phyloP scores from a whole-genome alignment of 1,139 yeast species.

The Blastobotrys elegans region DNA sequence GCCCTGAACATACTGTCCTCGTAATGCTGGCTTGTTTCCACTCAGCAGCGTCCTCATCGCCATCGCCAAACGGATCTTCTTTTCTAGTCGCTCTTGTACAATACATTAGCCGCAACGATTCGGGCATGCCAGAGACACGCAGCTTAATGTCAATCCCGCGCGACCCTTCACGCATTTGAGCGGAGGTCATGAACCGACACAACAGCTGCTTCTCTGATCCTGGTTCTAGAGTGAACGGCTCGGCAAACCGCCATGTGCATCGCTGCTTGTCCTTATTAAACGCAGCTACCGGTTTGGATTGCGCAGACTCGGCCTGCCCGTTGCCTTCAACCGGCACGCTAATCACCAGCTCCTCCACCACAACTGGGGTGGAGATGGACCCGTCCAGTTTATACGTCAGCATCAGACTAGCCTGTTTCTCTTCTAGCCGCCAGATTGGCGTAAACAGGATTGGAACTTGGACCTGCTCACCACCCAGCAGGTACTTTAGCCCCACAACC shows the following conservation, averaged over 20 bases:
- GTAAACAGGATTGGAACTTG: slow-evolving; percentile 58
- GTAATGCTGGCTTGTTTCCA: slow-evolving; percentile 10
- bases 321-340: slow-evolving; percentile 46
- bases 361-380: slow-evolving; percentile 42
- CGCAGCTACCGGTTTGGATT: slow-evolving; percentile 86
- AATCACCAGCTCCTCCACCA: slow-evolving; percentile 52
- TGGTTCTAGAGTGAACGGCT: slow-evolving; percentile 51
- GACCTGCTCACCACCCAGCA: slow-evolving; percentile 51
- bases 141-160: slow-evolving; percentile 32
- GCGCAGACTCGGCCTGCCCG: slow-evolving; percentile 53
- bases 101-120: background rate
- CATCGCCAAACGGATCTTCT: slow-evolving; percentile 20
- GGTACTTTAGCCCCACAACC: slow-evolving; percentile 16
- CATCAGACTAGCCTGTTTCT: slow-evolving; percentile 78
- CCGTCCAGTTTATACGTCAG: slow-evolving; percentile 61
- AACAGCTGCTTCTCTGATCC: slow-evolving; percentile 56
- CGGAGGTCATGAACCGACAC: slow-evolving; percentile 36
- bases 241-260: slow-evolving; percentile 70
- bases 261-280: slow-evolving; percentile 80
- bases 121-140: slow-evolving; percentile 9
- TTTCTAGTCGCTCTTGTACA: no score
- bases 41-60: slow-evolving; percentile 8
- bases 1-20: slow-evolving; percentile 17
- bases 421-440: slow-evolving; percentile 88
- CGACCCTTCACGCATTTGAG: slow-evolving; percentile 28